Percentiles rank a stretch among this genome's conserved stretches.
These are phyloP conservation scores for Fusarium sp. DNA, from an alignment of 2,329 filamentous ascomycete species.

Conservation along the genomic window DNA sequence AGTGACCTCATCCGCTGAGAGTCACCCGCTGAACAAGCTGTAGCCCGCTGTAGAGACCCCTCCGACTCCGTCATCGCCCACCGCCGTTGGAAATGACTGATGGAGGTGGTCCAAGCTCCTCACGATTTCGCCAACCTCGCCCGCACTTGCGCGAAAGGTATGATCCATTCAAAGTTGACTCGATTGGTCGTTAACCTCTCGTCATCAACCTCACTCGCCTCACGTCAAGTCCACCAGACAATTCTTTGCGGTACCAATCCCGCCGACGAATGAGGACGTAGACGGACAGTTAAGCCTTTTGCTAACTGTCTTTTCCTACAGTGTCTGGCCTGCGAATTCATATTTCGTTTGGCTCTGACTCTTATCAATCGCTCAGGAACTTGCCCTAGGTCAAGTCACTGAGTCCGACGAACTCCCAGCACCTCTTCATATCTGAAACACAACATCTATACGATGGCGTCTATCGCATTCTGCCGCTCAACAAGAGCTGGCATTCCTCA, in stretches of 20 bases:
- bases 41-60: slow-evolving; percentile 13
- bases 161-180: slow-evolving; percentile 34
- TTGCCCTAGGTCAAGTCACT: slow-evolving; percentile 32
- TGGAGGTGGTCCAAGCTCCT: slow-evolving; percentile 41
- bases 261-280: slow-evolving; percentile 36
- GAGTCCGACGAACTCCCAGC: slow-evolving; percentile 6
- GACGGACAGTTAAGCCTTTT: slow-evolving; percentile 35
- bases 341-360: slow-evolving; percentile 9
- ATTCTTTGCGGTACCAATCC: slow-evolving; percentile 10
- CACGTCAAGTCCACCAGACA: slow-evolving; percentile 4
- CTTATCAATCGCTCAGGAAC: slow-evolving; percentile 35
- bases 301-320: slow-evolving; percentile 21
- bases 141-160: slow-evolving; percentile 29
- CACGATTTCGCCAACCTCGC: slow-evolving; percentile 40
- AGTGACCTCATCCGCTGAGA: slow-evolving; percentile 39
- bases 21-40: slow-evolving; percentile 27
- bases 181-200: slow-evolving; percentile 36
- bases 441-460: slow-evolving; percentile 50
- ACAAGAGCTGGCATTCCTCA: slow-evolving; percentile 51
- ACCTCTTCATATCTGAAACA: slow-evolving; percentile 11
- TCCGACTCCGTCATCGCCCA: slow-evolving; percentile 21
- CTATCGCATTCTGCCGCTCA: slow-evolving; percentile 53
- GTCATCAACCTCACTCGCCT: slow-evolving; percentile 32
- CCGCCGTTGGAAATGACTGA: slow-evolving; percentile 17
- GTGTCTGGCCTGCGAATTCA: slow-evolving; percentile 5